Evolutionary conservation across 176 grass and related monocot genomes (phyloP), one percentile per base, ranked within the genome.

Genomic region (Avena atlantica): DNA sequence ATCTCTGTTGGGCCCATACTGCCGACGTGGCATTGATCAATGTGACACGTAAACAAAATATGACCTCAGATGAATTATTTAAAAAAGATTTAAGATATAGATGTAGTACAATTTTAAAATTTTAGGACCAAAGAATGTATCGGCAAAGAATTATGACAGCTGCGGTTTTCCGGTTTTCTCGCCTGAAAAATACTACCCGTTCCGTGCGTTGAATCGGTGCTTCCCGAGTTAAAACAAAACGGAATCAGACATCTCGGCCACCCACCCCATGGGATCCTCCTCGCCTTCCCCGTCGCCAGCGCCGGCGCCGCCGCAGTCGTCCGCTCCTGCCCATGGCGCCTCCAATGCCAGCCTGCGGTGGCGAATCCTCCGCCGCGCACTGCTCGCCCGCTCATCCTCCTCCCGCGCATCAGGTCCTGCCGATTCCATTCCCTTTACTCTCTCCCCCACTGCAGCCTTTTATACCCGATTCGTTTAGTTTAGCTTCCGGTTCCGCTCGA

Each of bases 291-390:
- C 7, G 2, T 42, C 78, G 27, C 50, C 58, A 10, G 40, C 59
- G 15, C 49, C 48, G 17, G 51, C 49, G 11, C 68, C 81, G 51
- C 65, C 77, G 61, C 77, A 57, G 78, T 47, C 77, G 12, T 25
- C 86, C 9, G 52, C 70, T 56, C 29, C 52, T 51, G 36, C 82
- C 77, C 27, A 16, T 36, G 77, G 77, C 9, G 21, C 70, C 52
- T 91, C 93, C 40, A 86, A 79, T 81, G 93, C 91, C 11, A 87
- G 80, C 21, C 73, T 91, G 40, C 83, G 93, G 83, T 98, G 91
- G 93, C 24, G 73, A 59, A 92, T 95, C 48, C 95, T 95, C 42
- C 93, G 93, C 34, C 84, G 88, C 25, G 67, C 90, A n/a, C 74
- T 98, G 65, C 74, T 87, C 57, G 12, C 71, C 57, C 82, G 80